phyloP scores from a whole-genome alignment of 352 stramenopile genomes.

The Phytophthora aleatoria region DNA sequence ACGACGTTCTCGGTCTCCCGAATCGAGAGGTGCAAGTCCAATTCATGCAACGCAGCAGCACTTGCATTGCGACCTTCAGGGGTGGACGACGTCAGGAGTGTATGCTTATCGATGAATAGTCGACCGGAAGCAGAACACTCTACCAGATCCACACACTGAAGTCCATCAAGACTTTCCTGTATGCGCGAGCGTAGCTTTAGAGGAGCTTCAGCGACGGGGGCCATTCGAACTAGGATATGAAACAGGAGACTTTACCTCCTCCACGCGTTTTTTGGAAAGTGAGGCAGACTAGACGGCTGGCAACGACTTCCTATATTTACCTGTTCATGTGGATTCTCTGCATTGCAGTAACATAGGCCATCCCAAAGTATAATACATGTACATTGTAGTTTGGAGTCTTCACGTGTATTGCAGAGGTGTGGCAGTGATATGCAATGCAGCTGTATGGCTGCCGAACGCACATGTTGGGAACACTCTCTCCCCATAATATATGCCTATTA shows the following conservation, averaged over 20 bases:
- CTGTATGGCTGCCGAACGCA: conserved; percentile 20
- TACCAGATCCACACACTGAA: conserved; percentile 66
- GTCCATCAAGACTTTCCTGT: conserved; percentile 37
- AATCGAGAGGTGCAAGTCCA: conserved; percentile 70
- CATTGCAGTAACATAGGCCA: conserved; percentile 24
- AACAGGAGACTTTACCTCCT: conserved; percentile 5
- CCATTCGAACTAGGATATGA: conserved; percentile 1
- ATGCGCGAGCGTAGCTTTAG: conserved; percentile 39
- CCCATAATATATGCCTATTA: background rate
- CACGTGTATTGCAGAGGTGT: conserved; percentile 15
- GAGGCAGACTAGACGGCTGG: conserved; percentile 8
- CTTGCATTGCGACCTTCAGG: conserved; percentile 37
- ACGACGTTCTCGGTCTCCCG: conserved; percentile 45
- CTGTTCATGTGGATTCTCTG: conserved; percentile 16
- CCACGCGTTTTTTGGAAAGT: conserved; percentile 25
- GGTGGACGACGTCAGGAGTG: conserved; percentile 37
- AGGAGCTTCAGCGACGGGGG: background rate
- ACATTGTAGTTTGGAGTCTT: background rate
- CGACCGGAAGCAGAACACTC: conserved; percentile 28
- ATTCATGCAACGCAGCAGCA: conserved; percentile 56
- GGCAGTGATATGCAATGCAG: conserved; percentile 16
- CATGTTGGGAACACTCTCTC: conserved; percentile 16
- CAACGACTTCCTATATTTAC: conserved; percentile 9
- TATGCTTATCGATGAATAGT: conserved; percentile 72
- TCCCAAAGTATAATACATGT: background rate